These are phyloP conservation scores for Boletellus sp. DNA, from an alignment of 768 basidiomycete genomes.

Conservation along the genomic window DNA sequence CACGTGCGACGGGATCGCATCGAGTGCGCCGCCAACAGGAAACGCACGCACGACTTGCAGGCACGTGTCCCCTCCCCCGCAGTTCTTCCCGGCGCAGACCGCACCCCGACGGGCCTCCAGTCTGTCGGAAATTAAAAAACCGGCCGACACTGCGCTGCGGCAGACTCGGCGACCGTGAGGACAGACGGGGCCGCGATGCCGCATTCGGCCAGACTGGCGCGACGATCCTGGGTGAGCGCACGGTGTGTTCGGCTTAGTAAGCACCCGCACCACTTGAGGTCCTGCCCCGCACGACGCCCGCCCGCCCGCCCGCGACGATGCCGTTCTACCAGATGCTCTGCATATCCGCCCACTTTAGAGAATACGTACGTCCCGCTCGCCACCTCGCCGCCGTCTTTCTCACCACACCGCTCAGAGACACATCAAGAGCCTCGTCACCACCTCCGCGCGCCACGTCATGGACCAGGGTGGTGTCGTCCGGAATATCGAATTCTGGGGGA, in stretches of 20 bases:
- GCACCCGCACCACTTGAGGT: not conserved
- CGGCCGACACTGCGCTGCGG: slow-evolving; percentile 9
- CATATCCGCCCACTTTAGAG: slow-evolving; percentile 68
- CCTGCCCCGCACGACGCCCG: too few relatives aligned
- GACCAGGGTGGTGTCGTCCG: slow-evolving; percentile 78
- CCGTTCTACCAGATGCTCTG: slow-evolving; percentile 87
- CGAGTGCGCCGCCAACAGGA: slow-evolving; percentile 8
- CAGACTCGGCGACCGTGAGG: not conserved
- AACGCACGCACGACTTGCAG: too few relatives aligned
- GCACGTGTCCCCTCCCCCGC: too few relatives aligned
- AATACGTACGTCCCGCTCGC: slow-evolving; percentile 54
- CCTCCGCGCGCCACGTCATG: slow-evolving; percentile 69
- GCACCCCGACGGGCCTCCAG: not conserved
- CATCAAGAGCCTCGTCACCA: slow-evolving; percentile 70
- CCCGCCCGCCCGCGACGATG: slow-evolving; percentile 41
- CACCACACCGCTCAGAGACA: slow-evolving; percentile 45
- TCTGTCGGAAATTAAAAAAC: slow-evolving; percentile 26
- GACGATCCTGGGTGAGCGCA: too few relatives aligned
- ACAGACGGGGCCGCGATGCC: not conserved
- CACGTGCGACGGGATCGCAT: slow-evolving; percentile 4
- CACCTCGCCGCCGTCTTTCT: not conserved
- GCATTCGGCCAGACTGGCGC: too few relatives aligned
- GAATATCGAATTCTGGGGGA: slow-evolving; percentile 72
- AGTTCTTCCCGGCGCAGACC: not conserved
- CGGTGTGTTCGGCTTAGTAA: too few relatives aligned